These are phyloP conservation scores for Stagonosporopsis rhizophila DNA, from an alignment of 2,329 filamentous ascomycete species.

Conservation along the genomic window DNA sequence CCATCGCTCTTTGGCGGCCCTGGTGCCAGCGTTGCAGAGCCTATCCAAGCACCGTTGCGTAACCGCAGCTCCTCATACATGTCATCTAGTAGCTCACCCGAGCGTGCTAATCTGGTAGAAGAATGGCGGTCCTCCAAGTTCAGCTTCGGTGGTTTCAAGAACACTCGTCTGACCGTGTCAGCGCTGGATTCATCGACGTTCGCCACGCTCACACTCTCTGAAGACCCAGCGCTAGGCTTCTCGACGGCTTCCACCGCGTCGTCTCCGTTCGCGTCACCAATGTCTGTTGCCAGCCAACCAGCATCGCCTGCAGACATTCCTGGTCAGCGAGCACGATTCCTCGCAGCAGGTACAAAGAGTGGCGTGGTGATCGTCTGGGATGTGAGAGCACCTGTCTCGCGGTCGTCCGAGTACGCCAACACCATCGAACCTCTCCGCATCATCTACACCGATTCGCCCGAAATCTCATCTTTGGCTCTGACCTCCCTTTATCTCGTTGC, in stretches of 20 bases:
- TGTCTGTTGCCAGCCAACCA: conserved; percentile 56
- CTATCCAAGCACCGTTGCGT: conserved; percentile 24
- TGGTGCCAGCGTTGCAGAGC: conserved; percentile 36
- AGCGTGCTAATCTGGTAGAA: conserved; percentile 53
- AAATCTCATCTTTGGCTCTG: conserved; percentile 81
- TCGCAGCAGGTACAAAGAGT: conserved; percentile 80
- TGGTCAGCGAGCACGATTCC: conserved; percentile 79
- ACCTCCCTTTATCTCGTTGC: conserved; percentile 89
- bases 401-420: conserved; percentile 62
- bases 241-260: conserved; percentile 62
- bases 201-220: conserved; percentile 72
- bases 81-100: conserved; percentile 48
- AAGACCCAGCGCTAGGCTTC: conserved; percentile 76
- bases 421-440: conserved; percentile 74
- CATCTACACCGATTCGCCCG: conserved; percentile 89
- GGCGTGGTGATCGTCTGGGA: conserved; percentile 88
- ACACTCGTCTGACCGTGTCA: conserved; percentile 70
- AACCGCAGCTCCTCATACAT: conserved; percentile 43
- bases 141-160: conserved; percentile 66
- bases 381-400: conserved; percentile 69
- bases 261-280: conserved; percentile 62
- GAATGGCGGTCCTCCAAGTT: conserved; percentile 73
- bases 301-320: conserved; percentile 70
- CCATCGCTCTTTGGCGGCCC: conserved; percentile 61
- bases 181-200: conserved; percentile 78